These are phyloP conservation scores for Purpureocillium lavendulum DNA, from an alignment of 2,329 filamentous ascomycete genomes.

Conservation along the genomic window DNA sequence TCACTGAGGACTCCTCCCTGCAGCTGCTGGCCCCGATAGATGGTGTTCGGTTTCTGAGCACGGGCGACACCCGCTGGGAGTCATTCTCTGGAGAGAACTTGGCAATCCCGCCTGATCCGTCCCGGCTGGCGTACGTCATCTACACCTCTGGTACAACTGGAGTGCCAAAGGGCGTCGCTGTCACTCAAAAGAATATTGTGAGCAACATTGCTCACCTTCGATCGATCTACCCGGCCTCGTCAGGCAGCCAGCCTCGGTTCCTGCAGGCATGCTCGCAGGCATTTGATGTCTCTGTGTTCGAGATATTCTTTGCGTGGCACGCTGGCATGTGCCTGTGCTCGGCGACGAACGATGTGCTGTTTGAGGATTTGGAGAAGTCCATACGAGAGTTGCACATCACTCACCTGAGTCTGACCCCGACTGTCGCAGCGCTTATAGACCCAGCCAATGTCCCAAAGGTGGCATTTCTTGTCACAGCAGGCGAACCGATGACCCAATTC, in stretches of 20 bases:
- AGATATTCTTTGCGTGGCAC: conserved; percentile 80
- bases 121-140: conserved; percentile 63
- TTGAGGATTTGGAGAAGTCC: conserved; percentile 60
- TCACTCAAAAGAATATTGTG: conserved; percentile 67
- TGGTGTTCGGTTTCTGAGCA: conserved; percentile 19
- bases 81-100: conserved; percentile 27
- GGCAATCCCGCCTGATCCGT: conserved; percentile 27
- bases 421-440: conserved; percentile 67
- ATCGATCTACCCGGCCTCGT: conserved; percentile 52
- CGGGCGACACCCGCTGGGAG: conserved; percentile 19
- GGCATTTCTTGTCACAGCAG: conserved; percentile 69
- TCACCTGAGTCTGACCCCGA: conserved; percentile 79
- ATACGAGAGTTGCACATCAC: conserved; percentile 60
- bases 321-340: conserved; percentile 72
- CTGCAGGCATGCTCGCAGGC: conserved; percentile 78
- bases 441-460: conserved; percentile 62
- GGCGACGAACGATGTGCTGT: conserved; percentile 64
- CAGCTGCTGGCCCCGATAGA: conserved; percentile 7
- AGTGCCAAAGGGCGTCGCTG: conserved; percentile 67
- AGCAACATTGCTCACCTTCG: conserved; percentile 65
- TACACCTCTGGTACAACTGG: conserved; percentile 83
- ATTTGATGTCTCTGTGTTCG: conserved; percentile 84
- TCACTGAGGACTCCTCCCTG: conserved; percentile 26
- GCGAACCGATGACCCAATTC: conserved; percentile 67
- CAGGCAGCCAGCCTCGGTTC: conserved; percentile 41